Percentiles rank a stretch among this genome's conserved stretches.
phyloP scores from a whole-genome alignment of 176 grass and related monocot genomes.

The Hordeum vulgare region MorexV3_pseudomolecules_assembly NC_058518.1:13010341-13010840 shows the following conservation, averaged over 20 bases:
- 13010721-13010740: background rate
- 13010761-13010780: background rate
- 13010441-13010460: too few relatives aligned
- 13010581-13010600: background rate
- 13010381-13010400: too few relatives aligned
- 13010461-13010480: too few relatives aligned
- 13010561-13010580: background rate
- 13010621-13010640: background rate
- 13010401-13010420: too few relatives aligned
- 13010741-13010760: too few relatives aligned
- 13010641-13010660: too few relatives aligned
- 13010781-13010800: background rate
- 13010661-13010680: background rate
- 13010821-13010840: background rate
- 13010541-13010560: background rate
- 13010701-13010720: background rate
- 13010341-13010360: too few relatives aligned
- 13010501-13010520: too few relatives aligned
- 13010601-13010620: background rate
- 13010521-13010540: too few relatives aligned
- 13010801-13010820: background rate
- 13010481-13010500: too few relatives aligned
- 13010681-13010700: background rate
- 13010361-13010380: too few relatives aligned
- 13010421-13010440: too few relatives aligned